phyloP scores from a whole-genome alignment of 176 grass and related monocot species.

The Phoenix dactylifera region DNA sequence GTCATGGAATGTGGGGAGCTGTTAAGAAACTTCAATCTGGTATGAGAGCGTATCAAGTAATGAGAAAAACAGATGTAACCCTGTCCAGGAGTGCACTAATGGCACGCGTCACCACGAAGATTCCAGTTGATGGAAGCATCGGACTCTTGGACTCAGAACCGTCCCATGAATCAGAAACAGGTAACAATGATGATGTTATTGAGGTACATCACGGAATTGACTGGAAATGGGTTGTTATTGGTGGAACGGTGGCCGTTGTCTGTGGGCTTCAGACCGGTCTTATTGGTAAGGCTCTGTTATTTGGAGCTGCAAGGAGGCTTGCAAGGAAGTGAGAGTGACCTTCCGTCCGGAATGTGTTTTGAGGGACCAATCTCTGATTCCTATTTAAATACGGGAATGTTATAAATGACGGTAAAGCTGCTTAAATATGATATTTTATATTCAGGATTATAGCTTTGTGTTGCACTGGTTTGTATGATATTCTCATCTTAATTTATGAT shows the following conservation, averaged over 20 bases:
- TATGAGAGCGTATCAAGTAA: conserved; percentile 72
- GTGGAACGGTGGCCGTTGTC: conserved; percentile 54
- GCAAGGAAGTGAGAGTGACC: conserved; percentile 37
- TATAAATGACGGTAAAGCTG: too few relatives aligned
- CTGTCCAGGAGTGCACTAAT: conserved; percentile 44
- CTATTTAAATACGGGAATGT: too few relatives aligned
- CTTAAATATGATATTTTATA: too few relatives aligned
- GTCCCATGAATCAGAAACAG: conserved; percentile 3
- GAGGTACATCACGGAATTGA: conserved; percentile 42
- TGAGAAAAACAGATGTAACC: conserved; percentile 30
- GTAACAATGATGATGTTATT: conserved; percentile 6
- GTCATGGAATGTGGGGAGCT: conserved; percentile 97
- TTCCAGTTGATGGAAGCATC: conserved; percentile 20
- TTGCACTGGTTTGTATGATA: too few relatives aligned
- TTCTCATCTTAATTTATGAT: too few relatives aligned
- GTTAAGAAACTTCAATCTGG: conserved; percentile 86
- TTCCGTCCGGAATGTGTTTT: background rate
- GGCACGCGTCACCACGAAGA: conserved; percentile 55
- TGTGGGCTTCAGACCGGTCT: conserved; percentile 65
- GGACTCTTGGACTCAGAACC: conserved; percentile 12
- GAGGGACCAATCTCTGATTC: too few relatives aligned
- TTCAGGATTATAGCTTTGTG: too few relatives aligned
- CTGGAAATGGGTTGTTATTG: conserved; percentile 85
- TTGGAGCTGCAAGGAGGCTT: conserved; percentile 69
- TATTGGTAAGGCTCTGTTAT: conserved; percentile 57